Conservation (phyloP, 2,329 filamentous ascomycete genomes). For the Chaetothyriales sp. region DNA sequence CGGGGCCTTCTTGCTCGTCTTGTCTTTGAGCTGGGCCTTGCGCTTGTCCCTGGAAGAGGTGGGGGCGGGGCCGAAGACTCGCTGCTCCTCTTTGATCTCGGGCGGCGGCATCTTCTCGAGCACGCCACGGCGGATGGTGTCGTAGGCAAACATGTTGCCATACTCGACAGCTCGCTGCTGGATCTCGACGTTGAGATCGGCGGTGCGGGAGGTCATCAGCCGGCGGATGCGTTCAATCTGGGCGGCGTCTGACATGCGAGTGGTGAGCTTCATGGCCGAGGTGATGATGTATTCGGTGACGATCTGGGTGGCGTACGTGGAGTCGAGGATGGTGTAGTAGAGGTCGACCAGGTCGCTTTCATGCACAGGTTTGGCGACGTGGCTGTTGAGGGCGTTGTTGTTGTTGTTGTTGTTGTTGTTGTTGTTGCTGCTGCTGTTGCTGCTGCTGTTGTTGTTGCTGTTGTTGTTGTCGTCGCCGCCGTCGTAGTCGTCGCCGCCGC, state of each 20-base stretch:
- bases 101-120: conserved; percentile 96
- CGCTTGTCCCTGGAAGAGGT: conserved; percentile 48
- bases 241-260: conserved; percentile 65
- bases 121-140: conserved; percentile 75
- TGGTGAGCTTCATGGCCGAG: conserved; percentile 86
- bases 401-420: no score
- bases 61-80: conserved; percentile 66
- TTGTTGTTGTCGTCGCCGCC: no score
- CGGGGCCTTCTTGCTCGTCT: conserved; percentile 61
- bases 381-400: neutral
- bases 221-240: conserved; percentile 76
- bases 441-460: neutral
- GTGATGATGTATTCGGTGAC: conserved; percentile 94
- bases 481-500: conserved; percentile 39
- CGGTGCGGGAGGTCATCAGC: conserved; percentile 62
- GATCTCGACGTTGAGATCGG: conserved; percentile 85
- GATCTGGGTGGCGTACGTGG: conserved; percentile 81
- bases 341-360: conserved; percentile 85
- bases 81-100: conserved; percentile 88
- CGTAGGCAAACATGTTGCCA: conserved; percentile 80
- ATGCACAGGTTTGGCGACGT: conserved; percentile 61
- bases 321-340: conserved; percentile 85
- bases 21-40: conserved; percentile 51
- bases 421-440: no score
- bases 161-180: conserved; percentile 96